phyloP scores from a whole-genome alignment of 2,329 filamentous ascomycete genomes.

The Blastomyces parvus region DNA sequence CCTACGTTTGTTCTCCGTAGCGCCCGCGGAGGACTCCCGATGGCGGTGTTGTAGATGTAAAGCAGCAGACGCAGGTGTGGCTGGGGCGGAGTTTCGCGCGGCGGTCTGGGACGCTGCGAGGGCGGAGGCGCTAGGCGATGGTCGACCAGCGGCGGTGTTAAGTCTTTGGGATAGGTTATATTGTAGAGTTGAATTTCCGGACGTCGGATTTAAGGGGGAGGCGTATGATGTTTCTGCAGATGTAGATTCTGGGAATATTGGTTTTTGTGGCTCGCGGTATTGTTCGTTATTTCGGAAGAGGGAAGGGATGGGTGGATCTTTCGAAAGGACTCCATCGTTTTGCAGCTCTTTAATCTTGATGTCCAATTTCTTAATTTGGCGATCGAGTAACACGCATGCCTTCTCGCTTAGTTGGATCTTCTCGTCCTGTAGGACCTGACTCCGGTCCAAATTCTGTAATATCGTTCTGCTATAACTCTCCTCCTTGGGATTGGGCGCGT shows the following conservation, averaged over 20 bases:
- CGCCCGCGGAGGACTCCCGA: conserved; percentile 47
- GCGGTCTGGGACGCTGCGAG: conserved; percentile 30
- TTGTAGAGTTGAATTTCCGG: conserved; percentile 46
- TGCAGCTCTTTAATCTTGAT: conserved; percentile 52
- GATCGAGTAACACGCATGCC: conserved; percentile 50
- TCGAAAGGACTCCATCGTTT: conserved; percentile 49
- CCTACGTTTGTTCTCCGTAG: conserved; percentile 50
- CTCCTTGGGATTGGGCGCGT: conserved; percentile 55
- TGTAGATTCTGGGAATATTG: conserved; percentile 41
- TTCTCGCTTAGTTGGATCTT: conserved; percentile 54
- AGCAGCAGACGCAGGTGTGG: conserved; percentile 33
- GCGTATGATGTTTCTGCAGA: conserved; percentile 35
- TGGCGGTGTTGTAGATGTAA: conserved; percentile 38
- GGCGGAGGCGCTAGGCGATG: conserved; percentile 27
- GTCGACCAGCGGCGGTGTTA: conserved; percentile 25
- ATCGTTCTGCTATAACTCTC: conserved; percentile 51
- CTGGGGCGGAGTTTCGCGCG: conserved; percentile 37
- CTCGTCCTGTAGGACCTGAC: conserved; percentile 51
- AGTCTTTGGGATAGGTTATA: conserved; percentile 44
- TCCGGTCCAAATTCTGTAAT: conserved; percentile 48
- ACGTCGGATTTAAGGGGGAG: conserved; percentile 45
- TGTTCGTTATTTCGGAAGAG: conserved; percentile 41
- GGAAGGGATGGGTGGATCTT: conserved; percentile 51
- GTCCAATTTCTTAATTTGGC: conserved; percentile 54
- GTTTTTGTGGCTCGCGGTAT: conserved; percentile 38